Conservation (phyloP, 805 yeast genomes). For the Candida anglica region DNA sequence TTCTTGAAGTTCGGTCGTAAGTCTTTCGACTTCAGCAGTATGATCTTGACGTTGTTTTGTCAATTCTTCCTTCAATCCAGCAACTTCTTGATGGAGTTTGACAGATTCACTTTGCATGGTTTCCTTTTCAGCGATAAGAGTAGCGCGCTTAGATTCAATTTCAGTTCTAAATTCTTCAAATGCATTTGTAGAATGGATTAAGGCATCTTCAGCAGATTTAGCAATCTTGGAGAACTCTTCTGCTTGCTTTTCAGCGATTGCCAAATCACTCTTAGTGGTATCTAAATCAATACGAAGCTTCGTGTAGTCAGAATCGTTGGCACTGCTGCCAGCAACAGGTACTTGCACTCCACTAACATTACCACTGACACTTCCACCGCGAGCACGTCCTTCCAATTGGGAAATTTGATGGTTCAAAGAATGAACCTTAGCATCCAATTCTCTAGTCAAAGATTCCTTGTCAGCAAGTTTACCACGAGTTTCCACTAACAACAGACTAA, state of each 20-base stretch:
- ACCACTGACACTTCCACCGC: conserved; percentile 2
- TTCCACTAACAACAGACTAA: conserved; percentile 41
- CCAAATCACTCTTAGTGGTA: conserved; percentile 50
- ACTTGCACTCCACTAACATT: conserved; percentile 7
- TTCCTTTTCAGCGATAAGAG: conserved; percentile 21
- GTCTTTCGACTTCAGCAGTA: conserved; percentile 18
- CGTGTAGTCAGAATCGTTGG: too few relatives aligned
- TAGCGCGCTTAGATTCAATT: conserved; percentile 15
- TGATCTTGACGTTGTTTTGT: conserved; percentile 16
- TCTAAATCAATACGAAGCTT: conserved; percentile 32
- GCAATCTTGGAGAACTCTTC: conserved; percentile 64
- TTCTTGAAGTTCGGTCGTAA: conserved; percentile 20
- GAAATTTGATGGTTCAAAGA: neutral
- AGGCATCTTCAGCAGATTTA: conserved; percentile 61
- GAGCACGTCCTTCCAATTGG: conserved; percentile 1
- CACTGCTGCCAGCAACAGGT: too few relatives aligned
- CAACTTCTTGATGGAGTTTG: conserved; percentile 16
- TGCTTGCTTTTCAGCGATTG: conserved; percentile 52
- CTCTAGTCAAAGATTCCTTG: conserved; percentile 36
- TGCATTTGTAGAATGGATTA: conserved; percentile 49
- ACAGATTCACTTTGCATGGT: conserved; percentile 14
- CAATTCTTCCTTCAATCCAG: conserved; percentile 14
- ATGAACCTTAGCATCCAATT: conserved; percentile 34
- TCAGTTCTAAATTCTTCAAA: conserved; percentile 41
- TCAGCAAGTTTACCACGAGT: conserved; percentile 39